phyloP scores from a whole-genome alignment of 2,329 filamentous ascomycete species.

The Ramularia endophylla region DNA sequence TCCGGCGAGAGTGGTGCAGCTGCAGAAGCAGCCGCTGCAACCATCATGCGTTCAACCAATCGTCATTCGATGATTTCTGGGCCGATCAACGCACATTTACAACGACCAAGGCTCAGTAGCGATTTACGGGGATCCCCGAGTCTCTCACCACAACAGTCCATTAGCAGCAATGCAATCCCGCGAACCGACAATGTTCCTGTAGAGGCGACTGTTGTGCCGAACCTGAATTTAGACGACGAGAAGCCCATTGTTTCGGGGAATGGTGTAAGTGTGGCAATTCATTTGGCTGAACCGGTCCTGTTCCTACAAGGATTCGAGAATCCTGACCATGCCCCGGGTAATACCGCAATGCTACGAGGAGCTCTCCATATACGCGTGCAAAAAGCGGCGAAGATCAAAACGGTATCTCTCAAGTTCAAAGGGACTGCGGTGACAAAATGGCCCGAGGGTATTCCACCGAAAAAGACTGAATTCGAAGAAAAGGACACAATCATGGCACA shows the following conservation, averaged over 20 bases:
- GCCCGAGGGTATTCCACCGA: slow-evolving; percentile 89
- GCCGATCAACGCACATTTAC: slow-evolving; percentile 33
- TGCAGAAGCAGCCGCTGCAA: slow-evolving; percentile 6
- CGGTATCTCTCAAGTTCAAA: slow-evolving; percentile 77
- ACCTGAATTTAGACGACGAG: slow-evolving; percentile 37
- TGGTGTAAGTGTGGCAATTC: slow-evolving; percentile 66
- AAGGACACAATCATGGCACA: slow-evolving; percentile 83
- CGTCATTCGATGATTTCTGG: slow-evolving; percentile 35
- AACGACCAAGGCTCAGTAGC: slow-evolving; percentile 38
- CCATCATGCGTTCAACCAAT: slow-evolving; percentile 18
- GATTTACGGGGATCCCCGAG: slow-evolving; percentile 30
- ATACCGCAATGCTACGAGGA: slow-evolving; percentile 78
- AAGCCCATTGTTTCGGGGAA: slow-evolving; percentile 76
- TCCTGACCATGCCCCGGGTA: slow-evolving; percentile 56
- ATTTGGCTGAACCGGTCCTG: slow-evolving; percentile 72
- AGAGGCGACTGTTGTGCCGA: slow-evolving; percentile 23
- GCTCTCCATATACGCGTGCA: slow-evolving; percentile 74
- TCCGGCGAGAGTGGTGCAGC: slow-evolving; percentile 14
- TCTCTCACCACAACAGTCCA: slow-evolving; percentile 20
- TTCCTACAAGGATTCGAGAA: slow-evolving; percentile 77
- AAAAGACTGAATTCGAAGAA: slow-evolving; percentile 77
- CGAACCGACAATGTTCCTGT: slow-evolving; percentile 13
- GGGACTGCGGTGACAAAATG: slow-evolving; percentile 87
- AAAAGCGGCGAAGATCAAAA: slow-evolving; percentile 90
- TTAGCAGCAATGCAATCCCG: slow-evolving; percentile 13